Base-by-base conservation (phyloP, 495 filamentous ascomycete genomes). In the Podospora fimiseda region DNA sequence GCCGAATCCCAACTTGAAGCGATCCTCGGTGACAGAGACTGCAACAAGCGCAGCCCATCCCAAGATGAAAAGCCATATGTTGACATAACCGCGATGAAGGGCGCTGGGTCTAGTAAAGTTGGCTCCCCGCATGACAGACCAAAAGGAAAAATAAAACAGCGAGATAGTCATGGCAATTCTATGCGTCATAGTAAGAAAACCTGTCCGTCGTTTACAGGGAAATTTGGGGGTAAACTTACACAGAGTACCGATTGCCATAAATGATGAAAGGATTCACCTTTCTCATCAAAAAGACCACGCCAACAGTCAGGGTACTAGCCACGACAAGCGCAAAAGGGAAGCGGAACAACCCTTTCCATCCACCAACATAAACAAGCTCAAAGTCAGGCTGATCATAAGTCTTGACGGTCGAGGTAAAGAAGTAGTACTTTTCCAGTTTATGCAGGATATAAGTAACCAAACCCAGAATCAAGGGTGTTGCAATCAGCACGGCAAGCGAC, bases 191-290 rank as follows among this genome's bases (percentile, higher is more conserved):
- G n/a, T n/a, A n/a, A n/a, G n/a, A n/a, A n/a, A n/a, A n/a, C n/a
- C n/a, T n/a, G n/a, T n/a, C n/a, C n/a, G n/a, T n/a, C n/a, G n/a
- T n/a, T n/a, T n/a, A n/a, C n/a, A n/a, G n/a, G n/a, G n/a, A n/a
- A n/a, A n/a, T n/a, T 33, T 33, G 66, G 5, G 9, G 11, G 8
- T 3, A 16, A 36, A 67, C 74, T 63, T 73, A 80, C 67, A 96
- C 88, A 2, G 88, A 78, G 57, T 90, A 96, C 53, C 82, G 77
- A 59, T 84, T 91, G 66, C 89, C 88, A 67, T 96, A 93, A 15
- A 92, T 71, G 57, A 97, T 88, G 54, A 84, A 77, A 2, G 91
- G 90, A 60, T 98, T 97, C 62, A 90, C 63, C 68, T 90, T 94
- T 20, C 76, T 79, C 36, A 94, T 57, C 56, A 97, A 67, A 60